Evolutionary conservation across 768 basidiomycete genomes (phyloP), one percentile per base, ranked within the genome.

Genomic region (Mycena maculata): DNA sequence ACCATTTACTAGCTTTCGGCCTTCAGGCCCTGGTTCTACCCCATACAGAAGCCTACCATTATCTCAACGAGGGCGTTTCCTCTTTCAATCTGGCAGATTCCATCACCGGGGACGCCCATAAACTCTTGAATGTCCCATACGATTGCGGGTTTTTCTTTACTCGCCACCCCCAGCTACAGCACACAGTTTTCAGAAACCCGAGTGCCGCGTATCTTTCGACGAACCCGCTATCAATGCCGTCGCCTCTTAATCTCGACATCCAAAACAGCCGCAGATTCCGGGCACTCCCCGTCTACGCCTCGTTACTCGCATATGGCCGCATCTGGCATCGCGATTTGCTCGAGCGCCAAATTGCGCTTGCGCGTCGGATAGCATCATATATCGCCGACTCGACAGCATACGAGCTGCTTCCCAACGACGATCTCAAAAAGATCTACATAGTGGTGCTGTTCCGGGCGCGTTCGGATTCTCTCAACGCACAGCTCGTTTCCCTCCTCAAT

Each of bases 91-190:
- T 71, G 3, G 69, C 65, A 6, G 65, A 71, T 31, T 71, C 69
- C 1, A 49, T 71, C 22, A 52, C 69, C 16, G 69, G 69, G 0
- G 69, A 71, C 27, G 65, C 65, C 11, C 69, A 71, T 39, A 71
- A 67, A 53, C 59, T 71, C 3, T 15, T 71, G 31, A 62, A 71
- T 20, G 54, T 58, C n/a, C 58, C 69, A 0, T 67, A 71, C 33
- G 69, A 71, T 20, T 71, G 69, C 44, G 69, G 69, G 3, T 67
- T 71, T 18, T 67, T 71, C 54, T 67, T 71, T 45, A 67, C 65
- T 10, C 50, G 54, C 1, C 57, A 64, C 42, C 33, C 52, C 33
- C 22, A 31, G 9, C 15, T 71, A 25, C 69, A 71, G 38, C 57
- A 67, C 41, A 28, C 45, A 0, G 69, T 71, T 10, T 67, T 71